Conservation (phyloP, 2,329 filamentous ascomycete species). For the Aspergillus brunneoviolaceus region DNA sequence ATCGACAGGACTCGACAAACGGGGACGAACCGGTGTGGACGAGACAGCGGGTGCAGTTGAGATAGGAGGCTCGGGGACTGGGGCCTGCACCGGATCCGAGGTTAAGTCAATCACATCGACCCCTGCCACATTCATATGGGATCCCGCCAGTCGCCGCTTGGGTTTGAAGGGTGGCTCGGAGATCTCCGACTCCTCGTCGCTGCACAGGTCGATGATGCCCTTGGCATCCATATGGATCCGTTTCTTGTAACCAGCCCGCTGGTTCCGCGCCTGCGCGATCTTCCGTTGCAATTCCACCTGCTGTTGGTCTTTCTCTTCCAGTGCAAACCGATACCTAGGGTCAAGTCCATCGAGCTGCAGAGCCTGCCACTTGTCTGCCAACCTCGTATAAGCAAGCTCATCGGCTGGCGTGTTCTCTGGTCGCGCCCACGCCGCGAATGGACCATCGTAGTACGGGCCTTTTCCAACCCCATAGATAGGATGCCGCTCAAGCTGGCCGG, state of each 20-base stretch:
- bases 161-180: not conserved
- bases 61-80: no score
- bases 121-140: conserved; percentile 6
- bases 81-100: conserved; percentile 13
- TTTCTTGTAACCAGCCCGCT: conserved; percentile 19
- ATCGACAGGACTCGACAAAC: not conserved
- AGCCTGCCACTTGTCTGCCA: conserved; percentile 27
- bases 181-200: conserved; percentile 16
- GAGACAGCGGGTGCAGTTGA: not conserved
- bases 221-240: conserved; percentile 14
- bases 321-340: conserved; percentile 17
- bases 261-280: conserved; percentile 32
- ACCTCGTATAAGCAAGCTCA: conserved; percentile 22
- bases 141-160: conserved; percentile 8
- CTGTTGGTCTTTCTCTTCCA: conserved; percentile 20
- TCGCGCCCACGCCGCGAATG: conserved; percentile 44
- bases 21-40: not conserved
- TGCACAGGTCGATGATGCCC: conserved; percentile 20
- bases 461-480: conserved; percentile 41
- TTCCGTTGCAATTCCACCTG: conserved; percentile 25
- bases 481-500: conserved; percentile 36
- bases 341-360: conserved; percentile 34
- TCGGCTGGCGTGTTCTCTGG: conserved; percentile 22
- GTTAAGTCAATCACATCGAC: conserved; percentile 30
- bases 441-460: conserved; percentile 42